These are phyloP conservation scores for Verbascum thapsus DNA, from an alignment of 257 asterid species.

Conservation along the genomic window DNA sequence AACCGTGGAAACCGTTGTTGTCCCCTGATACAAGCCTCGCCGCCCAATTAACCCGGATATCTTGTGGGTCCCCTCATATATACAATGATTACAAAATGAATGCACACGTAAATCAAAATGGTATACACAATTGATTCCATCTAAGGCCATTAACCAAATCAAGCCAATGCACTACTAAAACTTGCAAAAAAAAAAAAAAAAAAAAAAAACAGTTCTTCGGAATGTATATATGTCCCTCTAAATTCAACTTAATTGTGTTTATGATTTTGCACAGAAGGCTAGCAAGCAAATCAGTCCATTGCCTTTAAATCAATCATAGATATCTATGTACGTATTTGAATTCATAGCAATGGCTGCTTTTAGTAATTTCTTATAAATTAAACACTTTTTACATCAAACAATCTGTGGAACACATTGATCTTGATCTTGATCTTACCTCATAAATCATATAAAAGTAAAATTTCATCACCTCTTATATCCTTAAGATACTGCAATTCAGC, in stretches of 20 bases:
- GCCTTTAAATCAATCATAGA: constrained; percentile 8
- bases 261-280: background rate
- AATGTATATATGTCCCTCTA: background rate
- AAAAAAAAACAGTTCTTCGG: background rate
- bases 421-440: background rate
- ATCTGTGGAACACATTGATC: constrained; percentile 1
- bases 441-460: constrained; percentile 11
- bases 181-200: no score
- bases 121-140: background rate
- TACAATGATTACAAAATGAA: background rate
- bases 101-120: no score
- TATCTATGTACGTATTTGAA: background rate
- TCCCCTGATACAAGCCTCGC: no score
- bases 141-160: background rate
- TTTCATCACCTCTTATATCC: background rate
- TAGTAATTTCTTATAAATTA: background rate
- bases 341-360: background rate
- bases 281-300: no score
- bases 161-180: background rate
- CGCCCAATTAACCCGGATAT: background rate
- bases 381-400: background rate
- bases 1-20: no score
- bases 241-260: background rate
- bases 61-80: background rate
- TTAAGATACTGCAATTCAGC: no score